Percentiles rank a stretch among this genome's conserved stretches.
These are phyloP conservation scores for Colletotrichum sublineola DNA, from an alignment of 2,329 filamentous ascomycete genomes.

Conservation along the genomic window DNA sequence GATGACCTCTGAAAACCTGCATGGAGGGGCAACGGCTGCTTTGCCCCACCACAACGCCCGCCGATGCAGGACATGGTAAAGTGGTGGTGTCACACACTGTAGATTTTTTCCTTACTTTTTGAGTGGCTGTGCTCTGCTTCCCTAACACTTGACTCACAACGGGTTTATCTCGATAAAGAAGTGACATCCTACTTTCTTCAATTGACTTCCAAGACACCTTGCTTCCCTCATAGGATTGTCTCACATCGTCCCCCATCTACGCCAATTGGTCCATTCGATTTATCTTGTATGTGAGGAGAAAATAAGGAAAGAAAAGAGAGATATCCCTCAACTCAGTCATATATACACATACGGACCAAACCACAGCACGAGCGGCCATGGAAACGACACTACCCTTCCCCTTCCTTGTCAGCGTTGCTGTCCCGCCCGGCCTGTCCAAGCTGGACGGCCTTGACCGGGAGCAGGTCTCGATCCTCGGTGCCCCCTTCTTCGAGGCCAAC, in stretches of 20 bases:
- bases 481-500: constrained; percentile 69
- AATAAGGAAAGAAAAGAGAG: background rate
- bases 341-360: background rate
- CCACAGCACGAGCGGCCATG: constrained; percentile 58
- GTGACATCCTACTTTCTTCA: constrained; percentile 36
- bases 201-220: constrained; percentile 22
- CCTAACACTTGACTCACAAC: constrained; percentile 37
- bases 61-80: constrained; percentile 47
- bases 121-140: constrained; percentile 32
- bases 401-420: constrained; percentile 71
- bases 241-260: background rate
- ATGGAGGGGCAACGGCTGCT: constrained; percentile 44
- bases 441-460: constrained; percentile 67
- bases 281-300: constrained; percentile 4
- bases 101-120: constrained; percentile 41
- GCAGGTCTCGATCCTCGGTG: constrained; percentile 71
- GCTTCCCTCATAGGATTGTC: background rate
- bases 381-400: constrained; percentile 75
- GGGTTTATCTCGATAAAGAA: constrained; percentile 32
- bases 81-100: constrained; percentile 40
- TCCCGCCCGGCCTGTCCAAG: constrained; percentile 62
- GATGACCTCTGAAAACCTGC: constrained; percentile 37
- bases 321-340: constrained; percentile 14
- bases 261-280: background rate
- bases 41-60: constrained; percentile 45